phyloP scores from a whole-genome alignment of 1,139 yeast genomes.

The Saccharomycopsis phalli region DNA sequence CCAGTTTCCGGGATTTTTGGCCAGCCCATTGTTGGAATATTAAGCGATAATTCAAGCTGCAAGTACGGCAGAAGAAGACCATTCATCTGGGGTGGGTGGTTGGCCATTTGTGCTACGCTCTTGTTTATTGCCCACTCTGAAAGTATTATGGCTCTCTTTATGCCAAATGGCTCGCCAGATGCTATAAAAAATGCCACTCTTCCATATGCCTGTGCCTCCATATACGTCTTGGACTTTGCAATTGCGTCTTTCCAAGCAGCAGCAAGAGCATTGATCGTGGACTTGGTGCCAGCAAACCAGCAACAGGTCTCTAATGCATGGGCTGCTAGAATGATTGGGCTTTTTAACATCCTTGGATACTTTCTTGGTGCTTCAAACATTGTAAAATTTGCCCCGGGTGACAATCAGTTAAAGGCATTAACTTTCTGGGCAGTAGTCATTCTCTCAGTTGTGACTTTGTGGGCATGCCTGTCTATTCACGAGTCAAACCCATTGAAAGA shows the following conservation, averaged over 20 bases:
- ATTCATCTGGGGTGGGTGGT: slow-evolving; percentile 44
- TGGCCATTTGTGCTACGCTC: slow-evolving; percentile 37
- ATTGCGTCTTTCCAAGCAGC: slow-evolving; percentile 52
- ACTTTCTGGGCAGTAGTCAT: slow-evolving; percentile 37
- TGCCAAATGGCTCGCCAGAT: slow-evolving; percentile 17
- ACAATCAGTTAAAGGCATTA: slow-evolving; percentile 40
- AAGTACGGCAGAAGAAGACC: slow-evolving; percentile 45
- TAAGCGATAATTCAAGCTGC: slow-evolving; percentile 41
- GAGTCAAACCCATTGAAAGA: slow-evolving; percentile 41
- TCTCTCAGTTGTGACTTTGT: slow-evolving; percentile 31
- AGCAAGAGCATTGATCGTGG: slow-evolving; percentile 51
- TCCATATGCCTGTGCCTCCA: slow-evolving; percentile 40
- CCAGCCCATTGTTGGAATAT: slow-evolving; percentile 49
- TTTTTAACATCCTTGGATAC: slow-evolving; percentile 48
- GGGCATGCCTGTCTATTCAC: slow-evolving; percentile 33
- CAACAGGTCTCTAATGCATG: slow-evolving; percentile 58
- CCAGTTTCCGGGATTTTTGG: slow-evolving; percentile 52
- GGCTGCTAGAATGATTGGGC: slow-evolving; percentile 63
- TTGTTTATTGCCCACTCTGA: slow-evolving; percentile 40
- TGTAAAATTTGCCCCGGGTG: slow-evolving; percentile 28
- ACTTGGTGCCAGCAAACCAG: slow-evolving; percentile 42
- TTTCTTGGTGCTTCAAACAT: slow-evolving; percentile 40
- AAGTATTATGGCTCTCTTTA: slow-evolving; percentile 29
- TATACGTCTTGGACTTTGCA: slow-evolving; percentile 46
- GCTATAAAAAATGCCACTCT: slow-evolving; percentile 28